Conservation (phyloP, 495 filamentous ascomycete species). For the Podospora pseudoanserina region DNA sequence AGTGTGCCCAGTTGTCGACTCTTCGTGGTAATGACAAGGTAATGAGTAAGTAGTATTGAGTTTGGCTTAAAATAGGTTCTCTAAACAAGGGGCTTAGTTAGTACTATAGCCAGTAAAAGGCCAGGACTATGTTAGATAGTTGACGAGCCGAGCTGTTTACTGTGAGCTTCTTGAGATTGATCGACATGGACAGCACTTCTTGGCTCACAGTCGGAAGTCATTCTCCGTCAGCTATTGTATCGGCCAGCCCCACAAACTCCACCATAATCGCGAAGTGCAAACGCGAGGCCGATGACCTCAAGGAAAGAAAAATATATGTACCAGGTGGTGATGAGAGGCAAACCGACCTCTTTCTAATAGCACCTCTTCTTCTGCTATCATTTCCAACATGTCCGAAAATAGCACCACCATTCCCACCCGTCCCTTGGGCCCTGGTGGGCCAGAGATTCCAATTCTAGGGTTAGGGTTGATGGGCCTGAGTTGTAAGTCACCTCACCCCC, state of each 20-base stretch:
- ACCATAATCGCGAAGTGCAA: background rate
- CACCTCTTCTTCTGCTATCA: too few species aligned
- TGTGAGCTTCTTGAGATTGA: too few species aligned
- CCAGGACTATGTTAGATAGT: too few species aligned
- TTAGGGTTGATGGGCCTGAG: conserved; percentile 53
- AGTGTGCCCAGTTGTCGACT: too few species aligned
- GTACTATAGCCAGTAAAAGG: too few species aligned
- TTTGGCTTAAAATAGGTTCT: too few species aligned
- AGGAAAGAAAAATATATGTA: background rate
- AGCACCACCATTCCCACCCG: conserved; percentile 19
- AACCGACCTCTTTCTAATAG: too few species aligned
- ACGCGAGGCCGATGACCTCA: background rate
- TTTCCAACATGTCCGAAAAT: background rate
- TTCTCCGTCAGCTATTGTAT: background rate
- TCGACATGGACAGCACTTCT: background rate
- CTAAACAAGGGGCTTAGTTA: too few species aligned
- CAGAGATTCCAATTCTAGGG: conserved; percentile 48
- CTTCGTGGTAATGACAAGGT: too few species aligned
- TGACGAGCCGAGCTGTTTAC: too few species aligned
- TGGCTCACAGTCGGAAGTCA: background rate
- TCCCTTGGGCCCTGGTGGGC: conserved; percentile 51
- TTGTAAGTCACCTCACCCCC: conserved; percentile 8
- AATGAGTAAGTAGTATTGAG: too few species aligned
- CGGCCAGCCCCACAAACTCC: background rate
- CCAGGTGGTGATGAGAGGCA: too few species aligned